Conservation (phyloP, 225 moss, liverwort and hornwort species). For the Straminergon stramineum region DNA sequence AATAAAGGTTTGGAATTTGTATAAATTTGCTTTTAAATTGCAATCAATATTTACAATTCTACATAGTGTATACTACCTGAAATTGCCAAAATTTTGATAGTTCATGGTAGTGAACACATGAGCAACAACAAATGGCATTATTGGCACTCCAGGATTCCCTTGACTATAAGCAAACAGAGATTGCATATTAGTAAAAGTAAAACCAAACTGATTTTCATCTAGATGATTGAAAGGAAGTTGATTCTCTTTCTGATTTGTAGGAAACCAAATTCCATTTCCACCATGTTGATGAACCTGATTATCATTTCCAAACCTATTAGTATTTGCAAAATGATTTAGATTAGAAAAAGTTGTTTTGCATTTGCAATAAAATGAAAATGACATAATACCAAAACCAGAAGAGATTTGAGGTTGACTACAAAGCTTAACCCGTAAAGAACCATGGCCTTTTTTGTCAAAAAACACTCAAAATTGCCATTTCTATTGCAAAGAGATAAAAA, state of each 20-base stretch:
- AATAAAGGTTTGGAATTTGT: neutral
- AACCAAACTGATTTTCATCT: neutral
- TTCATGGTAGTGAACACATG: fast-evolving
- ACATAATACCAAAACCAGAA: fast-evolving
- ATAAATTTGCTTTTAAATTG: neutral
- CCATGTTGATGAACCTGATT: neutral
- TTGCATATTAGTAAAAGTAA: neutral
- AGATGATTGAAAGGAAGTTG: neutral
- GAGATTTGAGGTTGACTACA: fast-evolving
- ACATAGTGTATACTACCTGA: fast-evolving
- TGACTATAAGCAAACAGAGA: fast-evolving
- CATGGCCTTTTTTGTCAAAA: no score
- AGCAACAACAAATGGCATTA: fast-evolving
- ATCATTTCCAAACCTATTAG: neutral
- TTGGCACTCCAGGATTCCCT: neutral
- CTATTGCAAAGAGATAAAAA: no score
- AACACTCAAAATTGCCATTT: no score
- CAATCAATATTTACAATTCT: neutral
- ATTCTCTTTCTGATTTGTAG: neutral
- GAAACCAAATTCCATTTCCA: neutral
- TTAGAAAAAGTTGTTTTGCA: neutral
- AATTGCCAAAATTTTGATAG: neutral
- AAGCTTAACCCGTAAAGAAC: no score
- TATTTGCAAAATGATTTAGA: neutral
- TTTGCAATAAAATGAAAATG: neutral